phyloP scores from a whole-genome alignment of 2,329 filamentous ascomycete species.

The Neospermospora avenae region DNA sequence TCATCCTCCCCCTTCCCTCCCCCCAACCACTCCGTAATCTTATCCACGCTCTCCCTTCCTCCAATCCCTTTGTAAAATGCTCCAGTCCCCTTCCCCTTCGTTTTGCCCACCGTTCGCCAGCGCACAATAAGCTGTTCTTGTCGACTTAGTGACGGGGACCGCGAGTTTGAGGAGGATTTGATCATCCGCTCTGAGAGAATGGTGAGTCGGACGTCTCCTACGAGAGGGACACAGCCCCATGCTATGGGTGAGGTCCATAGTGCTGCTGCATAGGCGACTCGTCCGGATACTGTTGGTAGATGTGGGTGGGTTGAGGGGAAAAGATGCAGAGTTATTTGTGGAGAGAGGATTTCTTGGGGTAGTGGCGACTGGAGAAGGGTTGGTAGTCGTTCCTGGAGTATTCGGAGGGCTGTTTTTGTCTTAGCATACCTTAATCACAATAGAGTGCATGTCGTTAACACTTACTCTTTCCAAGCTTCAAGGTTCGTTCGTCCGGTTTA shows the following conservation, averaged over 20 bases:
- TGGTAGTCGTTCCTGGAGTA: slow-evolving; percentile 64
- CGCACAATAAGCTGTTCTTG: slow-evolving; percentile 85
- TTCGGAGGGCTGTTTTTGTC: slow-evolving; percentile 52
- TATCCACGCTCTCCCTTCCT: slow-evolving; percentile 47
- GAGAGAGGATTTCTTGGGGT: slow-evolving; percentile 72
- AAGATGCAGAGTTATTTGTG: slow-evolving; percentile 67
- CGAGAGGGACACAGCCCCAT: slow-evolving; percentile 88
- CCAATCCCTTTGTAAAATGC: slow-evolving; percentile 43
- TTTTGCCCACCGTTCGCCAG: slow-evolving; percentile 70
- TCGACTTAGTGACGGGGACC: slow-evolving; percentile 37
- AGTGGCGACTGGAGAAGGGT: slow-evolving; percentile 64
- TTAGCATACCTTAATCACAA: slow-evolving; percentile 11
- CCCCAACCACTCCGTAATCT: slow-evolving; percentile 47
- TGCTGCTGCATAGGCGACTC: slow-evolving; percentile 86
- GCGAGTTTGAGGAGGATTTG: slow-evolving; percentile 34
- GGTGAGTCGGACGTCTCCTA: slow-evolving; percentile 84
- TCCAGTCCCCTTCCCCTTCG: slow-evolving; percentile 39
- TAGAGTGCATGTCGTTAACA: background rate
- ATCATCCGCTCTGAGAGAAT: slow-evolving; percentile 86
- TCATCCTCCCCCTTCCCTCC: slow-evolving; percentile 51
- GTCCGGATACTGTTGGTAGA: slow-evolving; percentile 87
- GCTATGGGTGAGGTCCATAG: slow-evolving; percentile 95
- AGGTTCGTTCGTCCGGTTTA: slow-evolving; percentile 52
- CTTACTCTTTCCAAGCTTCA: slow-evolving; percentile 46
- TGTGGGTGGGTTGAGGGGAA: slow-evolving; percentile 78